A percentile compares a stretch with the other conserved stretches of the same genome.
These are phyloP conservation scores for Scheffersomyces insectosa DNA, from an alignment of 1,139 yeast species.

Conservation along the genomic window DNA sequence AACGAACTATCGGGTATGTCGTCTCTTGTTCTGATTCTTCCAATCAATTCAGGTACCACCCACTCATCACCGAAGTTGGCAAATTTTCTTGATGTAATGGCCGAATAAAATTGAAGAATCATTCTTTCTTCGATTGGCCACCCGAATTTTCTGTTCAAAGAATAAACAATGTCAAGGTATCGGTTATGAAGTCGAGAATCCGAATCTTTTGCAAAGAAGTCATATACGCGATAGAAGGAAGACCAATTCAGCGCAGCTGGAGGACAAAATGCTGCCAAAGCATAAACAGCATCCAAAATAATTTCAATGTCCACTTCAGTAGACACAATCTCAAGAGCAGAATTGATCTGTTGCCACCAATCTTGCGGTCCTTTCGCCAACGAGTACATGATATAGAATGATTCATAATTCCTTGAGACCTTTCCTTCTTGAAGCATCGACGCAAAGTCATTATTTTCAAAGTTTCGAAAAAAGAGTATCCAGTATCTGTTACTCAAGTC, in stretches of 20 bases:
- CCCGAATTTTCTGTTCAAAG: slow-evolving; percentile 23
- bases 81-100: slow-evolving; percentile 35
- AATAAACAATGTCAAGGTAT: slow-evolving; percentile 32
- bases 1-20: slow-evolving; percentile 37
- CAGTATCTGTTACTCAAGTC: neutral
- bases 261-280: slow-evolving; percentile 16
- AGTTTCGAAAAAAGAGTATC: neutral
- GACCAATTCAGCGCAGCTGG: slow-evolving; percentile 22
- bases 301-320: slow-evolving; percentile 12
- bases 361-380: slow-evolving; percentile 9
- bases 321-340: slow-evolving; percentile 11
- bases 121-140: slow-evolving; percentile 44
- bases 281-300: slow-evolving; percentile 14
- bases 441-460: slow-evolving; percentile 4
- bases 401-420: slow-evolving; percentile 10
- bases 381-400: slow-evolving; percentile 15
- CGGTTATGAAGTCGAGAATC: slow-evolving; percentile 22
- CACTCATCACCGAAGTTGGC: slow-evolving; percentile 41
- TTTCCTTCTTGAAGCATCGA: neutral
- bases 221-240: slow-evolving; percentile 24
- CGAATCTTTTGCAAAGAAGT: slow-evolving; percentile 11
- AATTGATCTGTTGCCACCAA: slow-evolving; percentile 23
- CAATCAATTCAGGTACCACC: slow-evolving; percentile 24
- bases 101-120: slow-evolving; percentile 29
- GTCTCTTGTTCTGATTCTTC: slow-evolving; percentile 25